Evolutionary conservation across 441 rosid genomes (phyloP).

Genomic region (Gossypium laxum): DNA sequence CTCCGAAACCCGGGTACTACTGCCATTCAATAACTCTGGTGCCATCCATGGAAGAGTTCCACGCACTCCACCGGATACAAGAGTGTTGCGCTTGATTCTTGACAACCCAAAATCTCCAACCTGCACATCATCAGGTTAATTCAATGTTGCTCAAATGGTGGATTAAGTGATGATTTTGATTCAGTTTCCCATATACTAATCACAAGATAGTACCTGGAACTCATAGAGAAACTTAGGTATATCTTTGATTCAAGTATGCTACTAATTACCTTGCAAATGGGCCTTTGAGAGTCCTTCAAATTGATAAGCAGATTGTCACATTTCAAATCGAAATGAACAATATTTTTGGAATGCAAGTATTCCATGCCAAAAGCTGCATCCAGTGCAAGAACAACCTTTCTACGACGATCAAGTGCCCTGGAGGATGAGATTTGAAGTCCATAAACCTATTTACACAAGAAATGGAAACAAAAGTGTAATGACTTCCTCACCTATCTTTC

Average conservation of each 20-base stretch:
- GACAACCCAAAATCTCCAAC: constrained; percentile 91
- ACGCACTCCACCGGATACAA: constrained; percentile 80
- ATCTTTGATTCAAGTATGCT: background rate
- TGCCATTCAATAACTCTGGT: constrained; percentile 73
- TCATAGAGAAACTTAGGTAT: background rate
- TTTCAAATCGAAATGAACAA: constrained; percentile 89
- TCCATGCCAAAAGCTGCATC: constrained; percentile 98
- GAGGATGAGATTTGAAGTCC: constrained; percentile 12
- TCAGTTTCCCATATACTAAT: background rate
- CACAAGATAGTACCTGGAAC: background rate
- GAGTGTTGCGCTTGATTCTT: constrained; percentile 71
- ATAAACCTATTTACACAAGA: constrained; percentile 7
- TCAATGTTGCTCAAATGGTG: background rate
- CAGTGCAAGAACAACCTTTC: constrained; percentile 59
- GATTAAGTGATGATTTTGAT: background rate
- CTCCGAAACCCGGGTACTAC: constrained; percentile 71
- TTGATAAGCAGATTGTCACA: constrained; percentile 84
- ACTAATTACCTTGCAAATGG: constrained; percentile 67
- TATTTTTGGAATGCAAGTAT: constrained; percentile 67
- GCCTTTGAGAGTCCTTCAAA: constrained; percentile 75
- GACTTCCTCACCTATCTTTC: constrained; percentile 36
- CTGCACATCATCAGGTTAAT: constrained; percentile 26
- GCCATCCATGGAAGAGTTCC: constrained; percentile 99
- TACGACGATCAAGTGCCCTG: constrained; percentile 71
- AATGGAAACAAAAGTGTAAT: background rate